Base-by-base conservation (phyloP, 306 rosid species). In the Alnus rubra region DNA sequence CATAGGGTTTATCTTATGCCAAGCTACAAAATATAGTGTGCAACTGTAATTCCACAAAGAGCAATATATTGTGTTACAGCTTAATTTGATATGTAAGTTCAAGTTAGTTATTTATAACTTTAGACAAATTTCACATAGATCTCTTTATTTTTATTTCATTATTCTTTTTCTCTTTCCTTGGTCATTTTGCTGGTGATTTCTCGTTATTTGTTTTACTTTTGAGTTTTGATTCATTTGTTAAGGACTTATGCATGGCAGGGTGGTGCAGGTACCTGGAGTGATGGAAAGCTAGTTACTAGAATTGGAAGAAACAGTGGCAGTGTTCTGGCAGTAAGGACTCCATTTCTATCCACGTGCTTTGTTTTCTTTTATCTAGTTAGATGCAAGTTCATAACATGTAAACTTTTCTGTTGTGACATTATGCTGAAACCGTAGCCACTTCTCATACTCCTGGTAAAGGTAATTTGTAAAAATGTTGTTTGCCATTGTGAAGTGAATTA, bases 201-300 rank as follows among this genome's bases (percentile, higher is more conserved):
- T 77, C 10, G 44, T 52, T 50, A 31, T 74, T 79, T 77, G 19
- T 79, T 79, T 42, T 80, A 47, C 84, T 74, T 58, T 58, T 58
- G 65, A 58, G 15, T 28, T 58, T 76, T 80, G 83, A 78, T 83
- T 82, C 88, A 87, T 90, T 87, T 88, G 85, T 91, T 80, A 75
- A 81, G 88, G 89, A 95, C 97, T 95, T 92, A 95, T 90, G 87
- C 88, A 58, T 95, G 91, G 94, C 98, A 95, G 97, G 98, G 98
- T 95, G 98, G 98, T 88, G 98, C 98, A 92, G 98, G 98, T 90
- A 95, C 98, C 79, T 95, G 98, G 98, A 95, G 98, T 88, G 98
- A 95, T 87, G 98, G 98, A 69, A 92, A 92, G 75, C 78, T 95
- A 82, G 97, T 95, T 62, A 95, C 98, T 58, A 90, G 98, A 86